Conservation (phyloP, 345 rosid genomes). For the Aquilaria malaccensis region DNA sequence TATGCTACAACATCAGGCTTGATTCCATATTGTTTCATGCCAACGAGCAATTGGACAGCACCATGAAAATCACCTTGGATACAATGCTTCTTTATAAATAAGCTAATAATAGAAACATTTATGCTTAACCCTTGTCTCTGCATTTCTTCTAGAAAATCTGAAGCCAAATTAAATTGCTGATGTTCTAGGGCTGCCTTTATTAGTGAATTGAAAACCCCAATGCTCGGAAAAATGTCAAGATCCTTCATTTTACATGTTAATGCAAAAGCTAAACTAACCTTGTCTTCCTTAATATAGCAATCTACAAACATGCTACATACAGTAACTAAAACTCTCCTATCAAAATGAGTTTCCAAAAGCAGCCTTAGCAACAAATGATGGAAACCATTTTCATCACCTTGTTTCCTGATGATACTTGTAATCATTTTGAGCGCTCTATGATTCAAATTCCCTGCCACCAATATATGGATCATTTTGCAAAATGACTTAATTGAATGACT, state of each 20-base stretch:
- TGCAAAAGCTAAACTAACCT: conserved; percentile 23
- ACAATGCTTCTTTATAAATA: conserved; percentile 31
- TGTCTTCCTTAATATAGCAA: conserved; percentile 32
- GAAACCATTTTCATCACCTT: conserved; percentile 20
- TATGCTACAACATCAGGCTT: conserved; percentile 38
- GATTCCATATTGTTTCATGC: conserved; percentile 34
- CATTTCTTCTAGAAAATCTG: conserved; percentile 37
- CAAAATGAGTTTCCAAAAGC: conserved; percentile 28
- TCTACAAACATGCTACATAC: conserved; percentile 31
- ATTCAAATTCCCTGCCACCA: conserved; percentile 38
- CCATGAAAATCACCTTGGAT: conserved; percentile 27
- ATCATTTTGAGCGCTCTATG: conserved; percentile 28
- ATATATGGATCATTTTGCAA: conserved; percentile 31
- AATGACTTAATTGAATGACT: conserved; percentile 18
- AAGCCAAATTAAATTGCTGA: conserved; percentile 26
- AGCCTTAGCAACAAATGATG: conserved; percentile 17
- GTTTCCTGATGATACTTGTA: conserved; percentile 20
- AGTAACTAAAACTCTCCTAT: conserved; percentile 25
- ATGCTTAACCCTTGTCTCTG: conserved; percentile 24
- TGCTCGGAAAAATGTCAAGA: conserved; percentile 31
- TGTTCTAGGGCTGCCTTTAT: conserved; percentile 21
- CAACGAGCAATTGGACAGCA: conserved; percentile 35
- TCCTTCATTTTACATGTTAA: conserved; percentile 22
- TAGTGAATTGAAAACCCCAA: conserved; percentile 33
- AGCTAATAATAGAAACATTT: conserved; percentile 28